A percentile compares a stretch with the other conserved stretches of the same genome.
These are phyloP conservation scores for Zoysia pacifica DNA, from an alignment of 176 grass and related monocot genomes.

Conservation along the genomic window DNA sequence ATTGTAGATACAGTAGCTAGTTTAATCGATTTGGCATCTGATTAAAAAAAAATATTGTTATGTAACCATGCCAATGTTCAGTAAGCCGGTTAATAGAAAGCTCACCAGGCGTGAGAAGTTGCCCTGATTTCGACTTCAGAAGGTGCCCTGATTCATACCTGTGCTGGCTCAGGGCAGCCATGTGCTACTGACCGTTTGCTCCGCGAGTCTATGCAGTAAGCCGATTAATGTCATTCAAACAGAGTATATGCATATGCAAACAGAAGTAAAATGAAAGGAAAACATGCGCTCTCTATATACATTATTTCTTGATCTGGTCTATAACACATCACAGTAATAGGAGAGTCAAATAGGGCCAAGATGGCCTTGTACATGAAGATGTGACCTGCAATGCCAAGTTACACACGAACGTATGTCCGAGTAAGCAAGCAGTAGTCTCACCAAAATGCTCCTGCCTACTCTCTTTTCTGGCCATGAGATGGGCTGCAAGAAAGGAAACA, in stretches of 20 bases:
- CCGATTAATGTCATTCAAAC: background rate
- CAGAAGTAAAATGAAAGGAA: background rate
- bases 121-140: too few species aligned
- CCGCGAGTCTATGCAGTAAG: background rate
- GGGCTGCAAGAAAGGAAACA: background rate
- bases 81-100: background rate
- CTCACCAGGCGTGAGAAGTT: too few species aligned
- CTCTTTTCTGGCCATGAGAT: slow-evolving; percentile 11
- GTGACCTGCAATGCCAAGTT: slow-evolving; percentile 8
- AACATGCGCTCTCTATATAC: background rate
- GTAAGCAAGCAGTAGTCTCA: background rate
- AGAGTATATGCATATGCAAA: background rate
- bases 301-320: background rate
- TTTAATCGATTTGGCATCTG: slow-evolving; percentile 6
- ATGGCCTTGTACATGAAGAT: slow-evolving; percentile 2
- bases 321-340: slow-evolving; percentile 11
- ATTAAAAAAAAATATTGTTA: background rate
- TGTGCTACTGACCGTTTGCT: too few species aligned
- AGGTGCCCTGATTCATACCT: too few species aligned
- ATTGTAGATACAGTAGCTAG: slow-evolving; percentile 14
- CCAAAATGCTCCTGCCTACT: slow-evolving; percentile 27
- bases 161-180: too few species aligned
- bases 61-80: background rate
- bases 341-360: slow-evolving; percentile 1
- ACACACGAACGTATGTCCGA: background rate